Conservation (phyloP, 371 early-diverging fungal genomes). For the Zychaea mexicana region DNA sequence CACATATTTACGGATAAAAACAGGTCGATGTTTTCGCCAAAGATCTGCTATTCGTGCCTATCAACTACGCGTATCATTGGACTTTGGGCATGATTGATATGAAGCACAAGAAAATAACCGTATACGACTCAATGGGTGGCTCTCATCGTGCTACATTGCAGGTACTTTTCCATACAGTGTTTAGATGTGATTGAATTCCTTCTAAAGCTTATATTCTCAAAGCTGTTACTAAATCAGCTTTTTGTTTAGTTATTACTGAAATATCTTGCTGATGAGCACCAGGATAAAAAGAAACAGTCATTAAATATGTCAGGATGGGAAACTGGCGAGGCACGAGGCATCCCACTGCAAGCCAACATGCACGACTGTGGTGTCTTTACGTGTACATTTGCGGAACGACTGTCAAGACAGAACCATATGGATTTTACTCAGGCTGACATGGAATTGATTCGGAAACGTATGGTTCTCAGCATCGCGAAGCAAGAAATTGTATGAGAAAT, state of each 20-base stretch:
- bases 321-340: slow-evolving; percentile 66
- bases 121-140: slow-evolving; percentile 88
- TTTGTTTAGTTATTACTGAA: slow-evolving; percentile 48
- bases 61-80: slow-evolving; percentile 93
- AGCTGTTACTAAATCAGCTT: too few species aligned
- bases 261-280: slow-evolving; percentile 76
- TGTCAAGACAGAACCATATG: slow-evolving; percentile 59
- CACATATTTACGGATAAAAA: too few species aligned
- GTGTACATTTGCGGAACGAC: slow-evolving; percentile 85
- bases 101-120: slow-evolving; percentile 62
- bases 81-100: slow-evolving; percentile 81
- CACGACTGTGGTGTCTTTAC: slow-evolving; percentile 98
- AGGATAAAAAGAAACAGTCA: slow-evolving; percentile 67
- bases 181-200: too few species aligned
- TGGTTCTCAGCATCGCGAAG: slow-evolving; percentile 74
- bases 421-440: slow-evolving; percentile 80
- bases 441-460: slow-evolving; percentile 68
- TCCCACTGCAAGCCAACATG: slow-evolving; percentile 88
- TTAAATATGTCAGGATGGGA: slow-evolving; percentile 75
- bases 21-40: slow-evolving; percentile 80
- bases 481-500: slow-evolving; percentile 10
- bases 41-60: slow-evolving; percentile 85
- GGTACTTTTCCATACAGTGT: slow-evolving; percentile 18
- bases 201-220: too few species aligned
- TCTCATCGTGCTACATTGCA: slow-evolving; percentile 53